A percentile compares a stretch with the other conserved stretches of the same genome.
Conservation (phyloP, 2,329 filamentous ascomycete genomes). For the Fusarium proliferatum region DNA sequence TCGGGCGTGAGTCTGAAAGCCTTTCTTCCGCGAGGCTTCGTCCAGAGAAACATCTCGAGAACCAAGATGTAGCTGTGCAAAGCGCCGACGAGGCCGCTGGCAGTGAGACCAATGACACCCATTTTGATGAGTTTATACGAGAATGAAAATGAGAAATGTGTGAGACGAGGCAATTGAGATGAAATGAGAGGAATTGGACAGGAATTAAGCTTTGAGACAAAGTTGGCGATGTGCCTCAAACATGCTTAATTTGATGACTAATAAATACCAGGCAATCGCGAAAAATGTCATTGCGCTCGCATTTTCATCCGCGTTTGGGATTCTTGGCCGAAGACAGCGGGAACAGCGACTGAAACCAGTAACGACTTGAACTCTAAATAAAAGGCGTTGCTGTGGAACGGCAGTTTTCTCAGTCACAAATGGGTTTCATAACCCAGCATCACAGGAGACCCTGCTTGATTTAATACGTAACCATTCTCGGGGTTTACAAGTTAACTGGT, state of each 20-base stretch:
- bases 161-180: background rate
- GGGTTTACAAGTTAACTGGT: background rate
- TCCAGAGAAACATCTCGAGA: conserved; percentile 64
- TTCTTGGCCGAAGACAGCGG: conserved; percentile 19
- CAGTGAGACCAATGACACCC: conserved; percentile 48
- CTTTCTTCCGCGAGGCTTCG: conserved; percentile 56
- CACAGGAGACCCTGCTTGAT: background rate
- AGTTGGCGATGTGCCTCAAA: conserved; percentile 7
- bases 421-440: background rate
- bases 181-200: background rate
- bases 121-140: conserved; percentile 46
- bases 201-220: background rate
- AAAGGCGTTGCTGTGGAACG: background rate
- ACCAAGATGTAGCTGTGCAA: conserved; percentile 62
- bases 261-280: background rate
- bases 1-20: conserved; percentile 58
- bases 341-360: background rate
- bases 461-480: background rate
- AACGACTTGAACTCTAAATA: conserved; percentile 7
- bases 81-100: conserved; percentile 53
- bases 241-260: conserved; percentile 4
- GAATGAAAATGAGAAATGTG: background rate
- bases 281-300: conserved; percentile 11
- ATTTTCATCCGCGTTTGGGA: background rate
- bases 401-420: background rate